Percentiles rank a stretch among this genome's conserved stretches.
phyloP scores from a whole-genome alignment of 805 yeast genomes.

The Candida multigemmis region DNA sequence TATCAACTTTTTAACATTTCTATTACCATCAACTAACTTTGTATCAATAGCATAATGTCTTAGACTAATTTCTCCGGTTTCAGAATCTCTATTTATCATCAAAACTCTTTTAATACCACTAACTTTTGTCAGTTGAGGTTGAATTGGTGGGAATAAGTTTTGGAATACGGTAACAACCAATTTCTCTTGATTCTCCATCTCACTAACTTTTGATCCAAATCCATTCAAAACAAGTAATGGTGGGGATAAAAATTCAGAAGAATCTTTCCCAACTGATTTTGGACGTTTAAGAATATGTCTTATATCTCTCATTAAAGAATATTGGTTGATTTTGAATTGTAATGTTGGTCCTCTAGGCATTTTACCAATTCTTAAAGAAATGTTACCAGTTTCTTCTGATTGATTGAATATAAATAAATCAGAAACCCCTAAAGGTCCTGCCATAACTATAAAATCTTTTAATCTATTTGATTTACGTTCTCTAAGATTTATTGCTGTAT shows the following conservation, averaged over 20 bases:
- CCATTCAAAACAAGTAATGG: slow-evolving; percentile 91
- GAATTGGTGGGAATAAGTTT: slow-evolving; percentile 90
- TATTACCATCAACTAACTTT: slow-evolving; percentile 69
- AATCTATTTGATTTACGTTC: slow-evolving; percentile 84
- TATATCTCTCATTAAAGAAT: slow-evolving; percentile 78
- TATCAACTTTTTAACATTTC: slow-evolving; percentile 63
- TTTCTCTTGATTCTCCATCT: slow-evolving; percentile 65
- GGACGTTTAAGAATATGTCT: slow-evolving; percentile 64
- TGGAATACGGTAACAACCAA: slow-evolving; percentile 84
- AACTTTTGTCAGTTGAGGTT: slow-evolving; percentile 74
- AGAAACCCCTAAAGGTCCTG: slow-evolving; percentile 91
- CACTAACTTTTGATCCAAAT: slow-evolving; percentile 54
- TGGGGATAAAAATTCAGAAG: slow-evolving; percentile 60
- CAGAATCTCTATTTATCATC: slow-evolving; percentile 65
- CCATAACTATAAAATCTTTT: slow-evolving; percentile 95
- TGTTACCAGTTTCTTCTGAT: slow-evolving; percentile 64
- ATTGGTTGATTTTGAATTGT: slow-evolving; percentile 68
- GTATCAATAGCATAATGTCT: slow-evolving; percentile 89
- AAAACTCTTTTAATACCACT: slow-evolving; percentile 74
- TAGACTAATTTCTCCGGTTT: slow-evolving; percentile 66
- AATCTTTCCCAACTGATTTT: slow-evolving; percentile 61
- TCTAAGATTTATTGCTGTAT: slow-evolving; percentile 80
- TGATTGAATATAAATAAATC: slow-evolving; percentile 85
- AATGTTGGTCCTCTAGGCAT: slow-evolving; percentile 94
- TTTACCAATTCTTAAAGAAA: slow-evolving; percentile 74